A percentile compares a stretch with the other conserved stretches of the same genome.
phyloP scores from a whole-genome alignment of 208 protist species.

The Eutreptiella sp. region DNA sequence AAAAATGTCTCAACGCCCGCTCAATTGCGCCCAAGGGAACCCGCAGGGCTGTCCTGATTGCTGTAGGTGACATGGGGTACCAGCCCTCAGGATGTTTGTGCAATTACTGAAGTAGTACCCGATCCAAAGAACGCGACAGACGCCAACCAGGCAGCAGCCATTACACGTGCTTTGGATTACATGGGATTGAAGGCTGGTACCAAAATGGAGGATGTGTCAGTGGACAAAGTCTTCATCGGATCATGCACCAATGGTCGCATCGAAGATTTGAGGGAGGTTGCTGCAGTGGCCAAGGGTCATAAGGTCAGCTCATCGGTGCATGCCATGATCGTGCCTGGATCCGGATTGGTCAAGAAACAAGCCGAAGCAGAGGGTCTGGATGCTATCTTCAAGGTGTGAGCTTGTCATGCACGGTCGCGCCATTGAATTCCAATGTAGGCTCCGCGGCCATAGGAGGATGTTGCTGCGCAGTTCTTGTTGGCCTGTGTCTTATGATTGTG shows the following conservation, averaged over 20 bases:
- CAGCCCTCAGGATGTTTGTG: constrained; percentile 37
- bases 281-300: constrained; percentile 41
- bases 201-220: constrained; percentile 1
- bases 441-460: no score
- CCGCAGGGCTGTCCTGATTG: no score
- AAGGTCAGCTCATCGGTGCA: constrained; percentile 30
- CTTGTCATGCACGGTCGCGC: no score
- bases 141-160: not conserved
- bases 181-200: constrained; percentile 25
- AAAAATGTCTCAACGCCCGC: no score
- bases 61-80: constrained; percentile 59
- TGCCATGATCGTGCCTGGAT: constrained; percentile 50
- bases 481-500: no score
- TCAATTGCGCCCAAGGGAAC: no score
- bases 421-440: no score
- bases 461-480: no score
- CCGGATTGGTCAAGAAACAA: constrained; percentile 48
- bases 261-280: constrained; percentile 46
- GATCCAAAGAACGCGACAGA: constrained; percentile 32
- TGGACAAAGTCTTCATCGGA: constrained; percentile 51
- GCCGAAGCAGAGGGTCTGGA: constrained; percentile 41
- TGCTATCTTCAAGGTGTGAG: constrained; percentile 41
- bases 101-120: constrained; percentile 45
- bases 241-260: constrained; percentile 53
- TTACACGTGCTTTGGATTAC: constrained; percentile 38